Base-by-base conservation (phyloP, 805 yeast genomes). In the Saccharomycopsis vini region DNA sequence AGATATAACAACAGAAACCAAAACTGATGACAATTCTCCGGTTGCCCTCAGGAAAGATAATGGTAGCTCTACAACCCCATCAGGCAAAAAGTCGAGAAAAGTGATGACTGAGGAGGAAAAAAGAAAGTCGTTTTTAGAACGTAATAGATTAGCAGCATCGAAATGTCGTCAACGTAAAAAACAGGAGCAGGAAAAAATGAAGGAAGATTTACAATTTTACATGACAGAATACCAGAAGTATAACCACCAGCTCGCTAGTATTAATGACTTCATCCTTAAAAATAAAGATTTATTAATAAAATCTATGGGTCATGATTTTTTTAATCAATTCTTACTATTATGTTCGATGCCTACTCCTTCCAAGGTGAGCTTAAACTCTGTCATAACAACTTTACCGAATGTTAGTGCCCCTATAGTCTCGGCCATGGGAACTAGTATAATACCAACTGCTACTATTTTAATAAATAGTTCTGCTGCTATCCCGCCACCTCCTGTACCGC, bases 81-180 rank as follows among this genome's bases (percentile, higher is more conserved):
- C 45, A 57, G 55, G 35, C 50, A 57, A 31, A 55, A 61, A 42
- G 68, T 72, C 53, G 73, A 77, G 10, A 60, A 72, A 57, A 63
- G 44, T 75, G 69, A 15, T 73, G 73, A 45, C 84, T 63, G 61
- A 84, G 67, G 95, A 85, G 62, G 73, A 81, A 63, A 87, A 84
- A 56, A 73, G 89, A 50, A 77, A 71, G 58, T 80, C 69, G 57
- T 90, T 77, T 55, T 62, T 92, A 51, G 98, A 92, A 59, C 71
- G 97, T 50, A 92, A 92, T 61, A 72, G 98, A 46, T 77, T 92
- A 7, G 98, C 98, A 0, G 98, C 98, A 0, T 78, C 92, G 20
- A 89, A 88, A 59, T 92, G 97, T 67, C 75, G 98, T 47, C 95
- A 85, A 62, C 75, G 97, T 45, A 92, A 92, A 69, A 92, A 92